Percentiles rank a stretch among this genome's conserved stretches.
Conservation (phyloP, 768 basidiomycete species). For the Leccinum ochraceum region DNA sequence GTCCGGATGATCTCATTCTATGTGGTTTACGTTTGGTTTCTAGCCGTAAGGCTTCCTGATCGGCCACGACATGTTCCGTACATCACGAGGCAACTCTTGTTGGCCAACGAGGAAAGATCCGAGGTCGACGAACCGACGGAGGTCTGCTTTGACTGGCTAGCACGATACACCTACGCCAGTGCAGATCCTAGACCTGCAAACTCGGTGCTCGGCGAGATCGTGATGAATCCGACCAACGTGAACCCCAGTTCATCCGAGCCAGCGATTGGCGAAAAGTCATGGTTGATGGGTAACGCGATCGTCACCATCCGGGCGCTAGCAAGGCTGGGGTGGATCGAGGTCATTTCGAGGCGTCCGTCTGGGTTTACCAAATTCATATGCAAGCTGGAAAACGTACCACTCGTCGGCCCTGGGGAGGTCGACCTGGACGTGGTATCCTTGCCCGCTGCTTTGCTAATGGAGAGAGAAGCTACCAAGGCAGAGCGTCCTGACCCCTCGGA, state of each 20-base stretch:
- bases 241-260: constrained; percentile 39
- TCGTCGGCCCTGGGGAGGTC: constrained; percentile 82
- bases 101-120: constrained; percentile 76
- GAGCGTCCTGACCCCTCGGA: constrained; percentile 29
- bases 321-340: constrained; percentile 85
- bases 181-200: constrained; percentile 88
- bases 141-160: constrained; percentile 97
- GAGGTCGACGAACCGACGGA: constrained; percentile 88
- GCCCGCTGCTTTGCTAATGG: constrained; percentile 73
- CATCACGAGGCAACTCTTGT: constrained; percentile 82
- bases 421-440: constrained; percentile 75
- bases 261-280: constrained; percentile 64
- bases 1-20: constrained; percentile 88
- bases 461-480: constrained; percentile 47
- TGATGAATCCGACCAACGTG: constrained; percentile 56
- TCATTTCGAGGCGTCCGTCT: constrained; percentile 82
- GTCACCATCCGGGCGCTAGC: constrained; percentile 77
- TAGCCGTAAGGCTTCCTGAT: constrained; percentile 80
- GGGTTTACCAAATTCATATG: constrained; percentile 86
- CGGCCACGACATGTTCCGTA: constrained; percentile 80
- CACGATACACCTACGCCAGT: constrained; percentile 90
- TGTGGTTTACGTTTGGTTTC: constrained; percentile 93
- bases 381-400: constrained; percentile 84
- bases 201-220: constrained; percentile 76
- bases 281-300: constrained; percentile 84